A percentile compares a stretch with the other conserved stretches of the same genome.
Evolutionary conservation across 306 rosid genomes (phyloP).

Genomic region (Lablab purpureus): DNA sequence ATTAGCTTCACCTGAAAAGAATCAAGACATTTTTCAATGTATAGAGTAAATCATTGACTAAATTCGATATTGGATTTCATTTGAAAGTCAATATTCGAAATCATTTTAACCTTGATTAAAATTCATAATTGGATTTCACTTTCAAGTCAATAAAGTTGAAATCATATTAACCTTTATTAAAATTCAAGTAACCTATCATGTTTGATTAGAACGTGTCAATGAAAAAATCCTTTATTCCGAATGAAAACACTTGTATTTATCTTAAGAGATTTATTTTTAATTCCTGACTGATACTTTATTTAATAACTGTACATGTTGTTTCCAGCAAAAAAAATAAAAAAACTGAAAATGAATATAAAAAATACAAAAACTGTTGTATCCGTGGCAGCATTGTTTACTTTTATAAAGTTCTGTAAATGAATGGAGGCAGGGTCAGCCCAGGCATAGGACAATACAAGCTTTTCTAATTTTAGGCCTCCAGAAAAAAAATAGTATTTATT

Average conservation of each 20-base stretch:
- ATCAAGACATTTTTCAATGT: too few species aligned
- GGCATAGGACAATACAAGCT: too few species aligned
- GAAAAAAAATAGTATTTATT: too few species aligned
- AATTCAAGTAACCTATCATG: not conserved
- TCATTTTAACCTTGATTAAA: not conserved
- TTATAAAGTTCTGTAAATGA: too few species aligned
- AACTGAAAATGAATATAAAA: too few species aligned
- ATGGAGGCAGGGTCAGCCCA: too few species aligned
- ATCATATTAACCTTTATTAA: not conserved
- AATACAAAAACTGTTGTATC: too few species aligned
- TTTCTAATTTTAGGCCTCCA: too few species aligned
- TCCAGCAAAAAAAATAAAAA: too few species aligned
- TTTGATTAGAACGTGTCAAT: not conserved
- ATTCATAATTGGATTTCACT: not conserved
- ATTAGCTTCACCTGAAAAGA: not conserved
- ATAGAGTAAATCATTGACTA: not conserved
- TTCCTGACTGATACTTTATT: too few species aligned
- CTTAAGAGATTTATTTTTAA: not conserved
- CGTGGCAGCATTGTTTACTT: too few species aligned
- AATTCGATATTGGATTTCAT: not conserved
- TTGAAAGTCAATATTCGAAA: not conserved
- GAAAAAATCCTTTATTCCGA: not conserved
- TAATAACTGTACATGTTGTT: too few species aligned
- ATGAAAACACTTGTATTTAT: not conserved
- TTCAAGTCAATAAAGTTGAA: not conserved